A percentile compares a stretch with the other conserved stretches of the same genome.
These are phyloP conservation scores for Coemansia sp. DNA, from an alignment of 192 early-diverging fungal genomes.

Conservation along the genomic window DNA sequence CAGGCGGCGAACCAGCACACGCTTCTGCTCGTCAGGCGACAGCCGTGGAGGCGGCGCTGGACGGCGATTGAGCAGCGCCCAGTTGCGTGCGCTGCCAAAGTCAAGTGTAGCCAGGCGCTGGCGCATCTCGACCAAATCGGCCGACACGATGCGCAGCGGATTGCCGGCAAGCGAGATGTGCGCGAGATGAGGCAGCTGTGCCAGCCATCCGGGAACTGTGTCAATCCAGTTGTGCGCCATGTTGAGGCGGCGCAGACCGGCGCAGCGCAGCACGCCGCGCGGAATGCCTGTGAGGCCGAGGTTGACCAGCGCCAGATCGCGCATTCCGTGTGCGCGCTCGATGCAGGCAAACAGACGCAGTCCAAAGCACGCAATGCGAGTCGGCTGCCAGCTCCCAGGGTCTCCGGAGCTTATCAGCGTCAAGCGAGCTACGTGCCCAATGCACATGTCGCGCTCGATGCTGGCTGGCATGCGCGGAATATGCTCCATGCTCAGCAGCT, in stretches of 20 bases:
- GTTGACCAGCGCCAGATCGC: slow-evolving; percentile 41
- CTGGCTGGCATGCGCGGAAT: slow-evolving; percentile 33
- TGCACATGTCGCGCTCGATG: slow-evolving; percentile 24
- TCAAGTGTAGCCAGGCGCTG: slow-evolving; percentile 38
- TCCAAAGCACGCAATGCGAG: slow-evolving; percentile 38
- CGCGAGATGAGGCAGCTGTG: slow-evolving; percentile 27
- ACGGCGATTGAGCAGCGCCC: slow-evolving; percentile 35
- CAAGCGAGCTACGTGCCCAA: slow-evolving; percentile 30
- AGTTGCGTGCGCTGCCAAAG: slow-evolving; percentile 24
- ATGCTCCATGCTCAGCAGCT: slow-evolving; percentile 18
- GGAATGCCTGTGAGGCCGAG: slow-evolving; percentile 39
- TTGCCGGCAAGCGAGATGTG: slow-evolving; percentile 42
- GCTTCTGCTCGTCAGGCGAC: slow-evolving; percentile 20
- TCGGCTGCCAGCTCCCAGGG: slow-evolving; percentile 22
- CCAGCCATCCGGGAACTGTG: slow-evolving; percentile 40
- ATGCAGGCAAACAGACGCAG: slow-evolving; percentile 31
- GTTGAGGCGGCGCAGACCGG: slow-evolving; percentile 40
- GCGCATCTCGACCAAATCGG: slow-evolving; percentile 52
- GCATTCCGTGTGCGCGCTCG: slow-evolving; percentile 25
- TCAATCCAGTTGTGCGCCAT: slow-evolving; percentile 56
- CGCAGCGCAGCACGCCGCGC: slow-evolving; percentile 16
- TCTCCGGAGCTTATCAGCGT: slow-evolving; percentile 38
- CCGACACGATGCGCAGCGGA: slow-evolving; percentile 38
- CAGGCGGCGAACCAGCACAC: slow-evolving; percentile 24
- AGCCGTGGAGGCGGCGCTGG: slow-evolving; percentile 13